These are phyloP conservation scores for Tephrocybe sp. DNA, from an alignment of 768 basidiomycete species.

Conservation along the genomic window DNA sequence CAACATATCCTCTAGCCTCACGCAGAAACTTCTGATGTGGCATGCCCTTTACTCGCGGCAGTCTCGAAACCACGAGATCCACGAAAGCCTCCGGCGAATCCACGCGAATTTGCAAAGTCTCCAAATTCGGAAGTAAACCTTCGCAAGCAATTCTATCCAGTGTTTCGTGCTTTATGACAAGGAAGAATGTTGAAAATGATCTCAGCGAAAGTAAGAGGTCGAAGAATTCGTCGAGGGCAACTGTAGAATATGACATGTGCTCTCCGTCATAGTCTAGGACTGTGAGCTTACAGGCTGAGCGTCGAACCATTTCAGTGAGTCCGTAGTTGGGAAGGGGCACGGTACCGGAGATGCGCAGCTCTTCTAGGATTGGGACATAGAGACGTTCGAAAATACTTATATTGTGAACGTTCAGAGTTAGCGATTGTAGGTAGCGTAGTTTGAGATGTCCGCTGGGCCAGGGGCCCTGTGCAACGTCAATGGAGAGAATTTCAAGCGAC, in stretches of 20 bases:
- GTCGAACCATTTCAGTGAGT: neutral
- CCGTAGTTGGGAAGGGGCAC: neutral
- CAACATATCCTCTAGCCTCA: no score
- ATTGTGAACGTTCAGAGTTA: no score
- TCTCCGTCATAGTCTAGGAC: neutral
- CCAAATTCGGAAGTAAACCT: neutral
- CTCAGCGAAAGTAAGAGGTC: neutral
- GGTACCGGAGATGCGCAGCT: neutral
- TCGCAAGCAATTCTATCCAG: neutral
- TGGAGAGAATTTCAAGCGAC: no score
- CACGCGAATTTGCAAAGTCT: neutral
- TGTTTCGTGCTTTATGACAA: neutral
- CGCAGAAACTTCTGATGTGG: no score
- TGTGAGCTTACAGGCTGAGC: neutral
- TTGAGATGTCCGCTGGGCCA: no score
- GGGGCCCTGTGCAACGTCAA: no score
- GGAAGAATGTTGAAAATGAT: neutral
- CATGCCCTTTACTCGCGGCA: no score
- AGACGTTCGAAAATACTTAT: neutral
- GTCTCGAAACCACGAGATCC: neutral
- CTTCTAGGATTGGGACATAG: neutral
- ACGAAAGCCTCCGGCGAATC: neutral
- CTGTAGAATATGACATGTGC: neutral
- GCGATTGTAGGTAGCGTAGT: no score
- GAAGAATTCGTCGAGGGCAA: neutral